Conservation (phyloP, 352 stramenopile genomes). For the Phytophthora megakarya region DNA sequence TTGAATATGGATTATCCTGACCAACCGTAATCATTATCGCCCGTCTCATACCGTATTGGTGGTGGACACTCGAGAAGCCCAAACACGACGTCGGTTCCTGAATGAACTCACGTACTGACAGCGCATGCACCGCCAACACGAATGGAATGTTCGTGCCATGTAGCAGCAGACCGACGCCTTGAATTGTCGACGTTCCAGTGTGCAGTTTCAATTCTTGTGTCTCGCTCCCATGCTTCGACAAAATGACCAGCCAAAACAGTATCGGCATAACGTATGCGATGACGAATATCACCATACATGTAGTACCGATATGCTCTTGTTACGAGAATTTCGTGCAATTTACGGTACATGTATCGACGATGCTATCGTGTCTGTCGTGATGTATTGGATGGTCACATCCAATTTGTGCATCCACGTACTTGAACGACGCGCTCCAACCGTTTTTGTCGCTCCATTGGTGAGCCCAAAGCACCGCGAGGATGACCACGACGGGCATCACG, state of each 20-base stretch:
- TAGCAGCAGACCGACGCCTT: conserved; percentile 24
- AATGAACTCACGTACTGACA: conserved; percentile 63
- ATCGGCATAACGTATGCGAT: conserved; percentile 55
- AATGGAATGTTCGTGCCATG: conserved; percentile 24
- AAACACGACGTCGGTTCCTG: conserved; percentile 57
- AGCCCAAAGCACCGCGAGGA: conserved; percentile 27
- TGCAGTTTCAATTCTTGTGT: conserved; percentile 35
- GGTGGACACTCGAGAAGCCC: conserved; percentile 31
- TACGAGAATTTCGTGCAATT: no score
- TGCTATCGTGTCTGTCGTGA: conserved; percentile 45
- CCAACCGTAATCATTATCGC: conserved; percentile 2
- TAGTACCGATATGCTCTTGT: conserved; percentile 45
- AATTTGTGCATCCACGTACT: conserved; percentile 66
- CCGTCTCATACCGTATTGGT: conserved; percentile 11
- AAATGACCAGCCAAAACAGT: conserved; percentile 44
- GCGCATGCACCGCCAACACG: conserved; percentile 43
- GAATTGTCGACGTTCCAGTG: conserved; percentile 33
- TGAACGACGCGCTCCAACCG: conserved; percentile 48
- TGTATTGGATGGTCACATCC: conserved; percentile 39
- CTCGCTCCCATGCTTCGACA: conserved; percentile 47
- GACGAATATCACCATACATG: conserved; percentile 48
- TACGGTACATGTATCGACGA: no score
- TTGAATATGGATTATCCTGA: conserved; percentile 7
- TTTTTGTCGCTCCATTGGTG: conserved; percentile 42
- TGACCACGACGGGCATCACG: conserved; percentile 51